These are phyloP conservation scores for Coniosporium apollinis DNA, from an alignment of 495 filamentous ascomycete genomes.

Conservation along the genomic window DNA sequence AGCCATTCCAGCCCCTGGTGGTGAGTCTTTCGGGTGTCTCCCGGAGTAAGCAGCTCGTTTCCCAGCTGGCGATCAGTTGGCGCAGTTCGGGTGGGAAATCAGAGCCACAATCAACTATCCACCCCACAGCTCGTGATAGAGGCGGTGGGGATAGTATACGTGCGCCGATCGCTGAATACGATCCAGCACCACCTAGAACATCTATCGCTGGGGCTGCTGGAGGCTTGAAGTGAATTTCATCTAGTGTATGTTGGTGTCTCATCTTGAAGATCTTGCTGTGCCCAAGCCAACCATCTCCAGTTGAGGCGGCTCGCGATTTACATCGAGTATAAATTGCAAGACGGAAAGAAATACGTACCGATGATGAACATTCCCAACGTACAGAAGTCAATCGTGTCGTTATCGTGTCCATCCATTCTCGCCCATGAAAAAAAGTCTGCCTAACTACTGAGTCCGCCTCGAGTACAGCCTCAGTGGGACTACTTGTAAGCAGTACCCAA, in stretches of 20 bases:
- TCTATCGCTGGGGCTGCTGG: conserved; percentile 45
- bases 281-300: neutral
- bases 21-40: conserved; percentile 51
- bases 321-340: neutral
- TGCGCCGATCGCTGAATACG: conserved; percentile 75
- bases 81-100: conserved; percentile 64
- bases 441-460: too few relatives aligned
- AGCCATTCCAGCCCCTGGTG: conserved; percentile 85
- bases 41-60: conserved; percentile 52
- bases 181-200: conserved; percentile 70
- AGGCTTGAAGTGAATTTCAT: conserved; percentile 72
- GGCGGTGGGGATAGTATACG: conserved; percentile 62
- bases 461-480: too few relatives aligned
- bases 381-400: conserved; percentile 42
- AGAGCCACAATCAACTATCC: conserved; percentile 77
- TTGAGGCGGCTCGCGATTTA: neutral
- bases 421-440: too few relatives aligned
- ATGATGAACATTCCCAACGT: conserved; percentile 95
- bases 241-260: conserved; percentile 28
- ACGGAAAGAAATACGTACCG: conserved; percentile 33
- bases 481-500: too few relatives aligned
- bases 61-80: conserved; percentile 47
- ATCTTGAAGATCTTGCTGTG: neutral
- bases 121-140: conserved; percentile 43
- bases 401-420: too few relatives aligned